Evolutionary conservation across 352 stramenopile species (phyloP).

Genomic region (Phytophthora niederhauseri): DNA sequence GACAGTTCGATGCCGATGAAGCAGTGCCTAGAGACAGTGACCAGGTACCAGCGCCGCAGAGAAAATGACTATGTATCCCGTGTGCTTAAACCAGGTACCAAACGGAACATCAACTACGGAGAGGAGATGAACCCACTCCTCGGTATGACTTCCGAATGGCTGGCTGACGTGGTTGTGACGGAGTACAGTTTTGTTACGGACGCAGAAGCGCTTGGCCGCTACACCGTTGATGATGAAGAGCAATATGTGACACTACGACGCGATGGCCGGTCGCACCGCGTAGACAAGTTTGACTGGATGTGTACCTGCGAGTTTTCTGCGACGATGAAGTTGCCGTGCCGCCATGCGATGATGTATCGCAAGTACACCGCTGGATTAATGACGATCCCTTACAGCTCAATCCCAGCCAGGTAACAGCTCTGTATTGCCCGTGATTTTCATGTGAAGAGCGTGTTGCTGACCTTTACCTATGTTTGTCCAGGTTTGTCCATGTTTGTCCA

Average conservation of each 20-base stretch:
- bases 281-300: slow-evolving; percentile 1
- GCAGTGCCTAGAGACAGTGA: no score
- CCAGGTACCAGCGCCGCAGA: no score
- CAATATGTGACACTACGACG: neutral
- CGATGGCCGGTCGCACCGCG: neutral
- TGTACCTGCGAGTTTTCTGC: neutral
- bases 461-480: slow-evolving; percentile 1
- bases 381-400: slow-evolving; percentile 6
- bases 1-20: no score
- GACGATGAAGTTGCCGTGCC: slow-evolving; percentile 6
- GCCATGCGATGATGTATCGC: slow-evolving; percentile 3
- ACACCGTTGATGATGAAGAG: neutral
- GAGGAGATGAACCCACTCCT: no score
- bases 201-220: no score
- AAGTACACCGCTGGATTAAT: neutral
- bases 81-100: no score
- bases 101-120: no score
- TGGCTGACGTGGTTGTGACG: no score
- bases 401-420: neutral
- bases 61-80: no score
- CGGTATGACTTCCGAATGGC: no score
- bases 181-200: no score
- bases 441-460: neutral
- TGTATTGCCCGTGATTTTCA: neutral
- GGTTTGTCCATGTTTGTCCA: slow-evolving; percentile 16